Conservation (phyloP, 306 rosid species). For the Geum urbanum region DNA sequence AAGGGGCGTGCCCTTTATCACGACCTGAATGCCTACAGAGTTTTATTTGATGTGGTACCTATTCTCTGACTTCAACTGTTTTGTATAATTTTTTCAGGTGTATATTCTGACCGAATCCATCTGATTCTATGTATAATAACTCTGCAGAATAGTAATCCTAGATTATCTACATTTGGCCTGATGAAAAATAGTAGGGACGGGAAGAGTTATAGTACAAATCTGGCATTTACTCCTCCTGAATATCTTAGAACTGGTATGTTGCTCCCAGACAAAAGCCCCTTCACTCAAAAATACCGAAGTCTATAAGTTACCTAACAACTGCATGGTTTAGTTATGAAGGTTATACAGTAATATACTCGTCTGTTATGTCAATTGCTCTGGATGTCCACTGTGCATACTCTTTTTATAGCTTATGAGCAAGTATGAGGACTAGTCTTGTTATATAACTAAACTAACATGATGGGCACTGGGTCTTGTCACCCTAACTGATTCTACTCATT, state of each 20-base stretch:
- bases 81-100: not conserved
- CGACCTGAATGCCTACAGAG: conserved; percentile 78
- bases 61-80: conserved; percentile 14
- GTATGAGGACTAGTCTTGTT: not conserved
- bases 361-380: not conserved
- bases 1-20: conserved; percentile 80
- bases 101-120: conserved; percentile 17
- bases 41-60: conserved; percentile 69
- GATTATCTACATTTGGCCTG: conserved; percentile 74
- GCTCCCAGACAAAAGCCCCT: not conserved
- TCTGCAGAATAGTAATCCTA: conserved; percentile 78
- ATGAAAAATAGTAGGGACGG: conserved; percentile 88
- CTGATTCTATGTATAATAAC: conserved; percentile 20
- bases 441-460: not conserved
- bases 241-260: conserved; percentile 74
- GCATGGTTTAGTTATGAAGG: not conserved
- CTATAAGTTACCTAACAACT: conserved; percentile 1
- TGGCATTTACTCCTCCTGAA: conserved; percentile 90
- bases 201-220: conserved; percentile 78
- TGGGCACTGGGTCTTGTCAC: not conserved
- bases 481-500: not conserved
- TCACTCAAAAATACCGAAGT: conserved; percentile 8
- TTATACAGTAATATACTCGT: not conserved
- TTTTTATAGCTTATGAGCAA: not conserved
- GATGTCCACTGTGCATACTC: not conserved